phyloP scores from a whole-genome alignment of 108 stramenopile species.

The Skeletonema costatum region DNA sequence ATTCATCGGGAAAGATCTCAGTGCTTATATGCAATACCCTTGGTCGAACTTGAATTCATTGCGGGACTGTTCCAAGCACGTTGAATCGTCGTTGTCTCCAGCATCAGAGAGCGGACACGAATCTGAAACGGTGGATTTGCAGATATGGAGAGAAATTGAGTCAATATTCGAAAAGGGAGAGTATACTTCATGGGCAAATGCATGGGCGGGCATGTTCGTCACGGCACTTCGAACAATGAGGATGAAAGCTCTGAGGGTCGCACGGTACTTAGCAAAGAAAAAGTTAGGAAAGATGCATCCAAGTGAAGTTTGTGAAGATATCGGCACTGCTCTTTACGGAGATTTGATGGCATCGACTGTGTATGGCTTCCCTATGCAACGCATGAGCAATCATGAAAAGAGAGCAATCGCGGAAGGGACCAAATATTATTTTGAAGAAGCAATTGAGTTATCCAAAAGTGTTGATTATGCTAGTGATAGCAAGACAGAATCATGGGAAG shows the following conservation, averaged over 20 bases:
- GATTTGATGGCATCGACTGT: constrained; percentile 71
- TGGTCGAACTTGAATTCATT: constrained; percentile 81
- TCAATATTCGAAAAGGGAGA: constrained; percentile 46
- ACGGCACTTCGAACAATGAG: constrained; percentile 64
- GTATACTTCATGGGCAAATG: constrained; percentile 66
- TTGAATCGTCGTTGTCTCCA: constrained; percentile 21
- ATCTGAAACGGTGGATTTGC: not conserved
- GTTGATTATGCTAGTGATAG: constrained; percentile 38
- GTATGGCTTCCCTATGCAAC: constrained; percentile 79
- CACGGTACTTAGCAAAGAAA: constrained; percentile 46
- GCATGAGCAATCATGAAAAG: constrained; percentile 58
- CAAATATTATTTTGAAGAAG: constrained; percentile 59
- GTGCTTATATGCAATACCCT: constrained; percentile 55
- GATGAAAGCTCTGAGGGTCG: constrained; percentile 55
- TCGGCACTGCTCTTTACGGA: constrained; percentile 68
- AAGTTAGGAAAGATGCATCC: constrained; percentile 42
- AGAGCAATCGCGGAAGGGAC: constrained; percentile 60
- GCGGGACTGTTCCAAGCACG: constrained; percentile 43
- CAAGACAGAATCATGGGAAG: constrained; percentile 62
- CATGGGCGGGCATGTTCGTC: constrained; percentile 88
- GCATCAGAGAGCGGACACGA: not conserved
- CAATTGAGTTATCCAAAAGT: constrained; percentile 42
- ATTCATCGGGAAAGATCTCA: constrained; percentile 62
- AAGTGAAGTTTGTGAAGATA: constrained; percentile 69
- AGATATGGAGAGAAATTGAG: constrained; percentile 51